These are phyloP conservation scores for Gastrolobium bilobum DNA, from an alignment of 306 rosid genomes.

Conservation along the genomic window DNA sequence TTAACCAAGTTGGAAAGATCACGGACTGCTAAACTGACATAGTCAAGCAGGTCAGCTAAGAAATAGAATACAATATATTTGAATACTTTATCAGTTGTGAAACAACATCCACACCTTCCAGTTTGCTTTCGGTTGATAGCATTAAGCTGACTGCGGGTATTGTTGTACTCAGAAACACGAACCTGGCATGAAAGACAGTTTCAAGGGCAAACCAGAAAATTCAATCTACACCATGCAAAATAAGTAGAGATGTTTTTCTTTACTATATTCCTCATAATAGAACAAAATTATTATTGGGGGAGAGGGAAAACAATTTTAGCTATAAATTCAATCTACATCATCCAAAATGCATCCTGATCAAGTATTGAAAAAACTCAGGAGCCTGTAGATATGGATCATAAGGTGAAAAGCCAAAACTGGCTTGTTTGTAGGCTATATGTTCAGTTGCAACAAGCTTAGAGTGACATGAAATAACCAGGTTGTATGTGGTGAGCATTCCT, in stretches of 20 bases:
- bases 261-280: slow-evolving; percentile 20
- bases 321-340: no score
- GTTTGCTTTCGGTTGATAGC: slow-evolving; percentile 93
- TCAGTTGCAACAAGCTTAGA: no score
- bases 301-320: not conserved
- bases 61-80: slow-evolving; percentile 31
- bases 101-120: slow-evolving; percentile 69
- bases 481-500: no score
- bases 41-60: slow-evolving; percentile 43
- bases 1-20: slow-evolving; percentile 91
- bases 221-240: slow-evolving; percentile 24
- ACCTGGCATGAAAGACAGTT: slow-evolving; percentile 62
- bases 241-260: slow-evolving; percentile 35
- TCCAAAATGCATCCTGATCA: slow-evolving; percentile 28
- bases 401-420: no score
- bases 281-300: not conserved
- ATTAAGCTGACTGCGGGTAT: slow-evolving; percentile 86
- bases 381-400: not conserved
- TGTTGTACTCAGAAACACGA: slow-evolving; percentile 85
- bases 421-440: no score
- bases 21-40: slow-evolving; percentile 91
- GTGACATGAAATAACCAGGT: no score
- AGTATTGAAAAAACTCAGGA: slow-evolving; percentile 12
- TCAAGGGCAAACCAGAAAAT: slow-evolving; percentile 26
- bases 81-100: not conserved